Evolutionary conservation across 2,329 filamentous ascomycete genomes (phyloP), one percentile per base, ranked within the genome.

Genomic region (Paecilomyces dactylethromorphus): DNA sequence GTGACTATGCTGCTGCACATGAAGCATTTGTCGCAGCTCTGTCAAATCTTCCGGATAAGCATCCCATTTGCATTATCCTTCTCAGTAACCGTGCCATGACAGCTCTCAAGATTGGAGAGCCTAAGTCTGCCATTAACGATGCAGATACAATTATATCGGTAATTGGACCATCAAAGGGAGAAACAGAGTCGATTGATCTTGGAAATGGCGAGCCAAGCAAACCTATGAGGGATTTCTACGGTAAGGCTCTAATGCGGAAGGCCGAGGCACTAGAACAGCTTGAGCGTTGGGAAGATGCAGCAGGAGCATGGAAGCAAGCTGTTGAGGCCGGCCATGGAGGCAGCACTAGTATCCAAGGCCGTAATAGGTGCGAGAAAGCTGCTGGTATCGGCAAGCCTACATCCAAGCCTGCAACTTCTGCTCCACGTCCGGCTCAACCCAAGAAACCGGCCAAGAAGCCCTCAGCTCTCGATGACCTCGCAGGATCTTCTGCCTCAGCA

Each of bases 261-360:
- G 94, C 94, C 0, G 94, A 99, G 76, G 94, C 92, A 1, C 81
- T 97, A 7, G 94, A 99, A 74, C 89, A 96, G 70, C 88, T 99
- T 81, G 94, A 99, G 77, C 91, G 89, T 71, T 99, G 93, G 93
- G 76, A 79, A 2, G 93, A 97, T 55, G 94, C 94, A 1, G 87
- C 86, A 0, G 78, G 80, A 1, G 86, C 90, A 0, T 99, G 94
- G 94, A 86, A 87, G 67, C 78, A 84, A 57, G 92, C 91, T 33
- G 89, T 97, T 1, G 89, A 95, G 74, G 85, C 84, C 26, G 91
- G 92, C 3, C 85, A 95, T 15, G 93, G 94, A n/a, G 93, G 92
- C 7, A 81, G 88, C 7, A 88, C 88, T 8, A 92, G 91, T 56
- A 88, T 91, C 49, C 88, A 92, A 65, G 94, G 93, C 0, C 86